Evolutionary conservation across 192 early-diverging fungal genomes (phyloP), one percentile per base, ranked within the genome.

Genomic region (Coemansia sp.): DNA sequence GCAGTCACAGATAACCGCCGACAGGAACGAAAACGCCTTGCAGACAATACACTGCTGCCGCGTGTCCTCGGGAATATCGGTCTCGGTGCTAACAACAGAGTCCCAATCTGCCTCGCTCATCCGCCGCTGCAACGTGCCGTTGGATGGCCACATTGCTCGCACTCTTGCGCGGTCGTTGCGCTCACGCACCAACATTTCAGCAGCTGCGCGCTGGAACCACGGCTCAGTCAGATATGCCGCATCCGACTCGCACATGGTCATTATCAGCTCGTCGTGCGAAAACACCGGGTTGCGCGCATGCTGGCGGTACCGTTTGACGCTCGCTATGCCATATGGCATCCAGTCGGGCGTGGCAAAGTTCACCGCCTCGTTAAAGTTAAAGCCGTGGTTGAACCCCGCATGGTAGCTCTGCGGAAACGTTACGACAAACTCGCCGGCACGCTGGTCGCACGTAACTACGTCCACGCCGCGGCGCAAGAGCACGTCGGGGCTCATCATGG

Each of bases 331-430:
- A 64, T 79, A 89, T 4, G 89, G 85, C 54, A 94, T 81, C 96
- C 96, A 98, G 69, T 96, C 90, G 4, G 91, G 84, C 7, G 90
- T 85, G 9, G 96, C 94, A 87, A 98, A 98, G 75, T 98, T 98
- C 23, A 98, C 96, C 0, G 96, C 95, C 74, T 98, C 96, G 46
- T 90, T 91, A 72, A 92, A 92, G 76, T 98, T 98, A 72, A 96
- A 90, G 79, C 96, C 96, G 46, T 98, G 96, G 69, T 98, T 98
- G 76, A 98, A 97, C 15, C 96, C 96, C 0, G 92, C 88, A 65
- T 98, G 96, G 72, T 97, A 98, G 10, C 92, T 89, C 57, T 93
- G 84, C 21, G 96, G 96, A 71, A 95, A 97, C 0, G 96, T 98
- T 44, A 98, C 85, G 1, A 97, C 88, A 72, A 97, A 94, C 70